Conservation (phyloP, 192 early-diverging fungal species). For the Backusella australiensis region DNA sequence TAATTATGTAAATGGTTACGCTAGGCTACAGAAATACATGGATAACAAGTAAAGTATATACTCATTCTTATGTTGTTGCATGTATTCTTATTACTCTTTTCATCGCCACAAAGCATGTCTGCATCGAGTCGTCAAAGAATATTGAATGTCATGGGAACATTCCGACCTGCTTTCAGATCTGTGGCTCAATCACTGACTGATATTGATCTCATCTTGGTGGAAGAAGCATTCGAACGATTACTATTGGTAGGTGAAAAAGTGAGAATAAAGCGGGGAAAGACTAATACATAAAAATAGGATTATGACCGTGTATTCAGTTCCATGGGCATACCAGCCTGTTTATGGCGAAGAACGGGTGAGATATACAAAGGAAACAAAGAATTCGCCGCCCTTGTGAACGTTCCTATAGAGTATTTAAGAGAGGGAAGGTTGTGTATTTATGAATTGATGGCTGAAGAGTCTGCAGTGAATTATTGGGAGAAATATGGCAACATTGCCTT, state of each 20-base stretch:
- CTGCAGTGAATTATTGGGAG: constrained; percentile 95
- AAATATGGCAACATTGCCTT: constrained; percentile 99
- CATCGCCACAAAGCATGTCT: constrained; percentile 53
- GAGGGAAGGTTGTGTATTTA: constrained; percentile 48
- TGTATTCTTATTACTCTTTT: neutral
- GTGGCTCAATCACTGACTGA: constrained; percentile 91
- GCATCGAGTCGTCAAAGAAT: constrained; percentile 74
- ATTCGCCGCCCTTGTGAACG: constrained; percentile 86
- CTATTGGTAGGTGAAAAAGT: constrained; percentile 54
- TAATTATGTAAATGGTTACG: constrained; percentile 93
- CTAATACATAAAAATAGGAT: constrained; percentile 49
- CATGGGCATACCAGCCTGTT: constrained; percentile 94
- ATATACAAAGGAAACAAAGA: constrained; percentile 97
- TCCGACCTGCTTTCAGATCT: constrained; percentile 87
- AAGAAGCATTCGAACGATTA: constrained; percentile 96
- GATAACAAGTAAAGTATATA: constrained; percentile 59
- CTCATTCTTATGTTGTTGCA: neutral
- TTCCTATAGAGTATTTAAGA: constrained; percentile 78
- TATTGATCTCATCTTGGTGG: constrained; percentile 91
- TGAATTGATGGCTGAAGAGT: constrained; percentile 83
- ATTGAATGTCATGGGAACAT: constrained; percentile 83
- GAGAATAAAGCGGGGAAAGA: no score
- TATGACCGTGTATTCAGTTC: constrained; percentile 95
- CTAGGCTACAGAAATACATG: constrained; percentile 91
- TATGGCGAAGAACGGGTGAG: constrained; percentile 96